Conservation (phyloP, 257 asterid genomes). For the Solanum acaule region DNA sequence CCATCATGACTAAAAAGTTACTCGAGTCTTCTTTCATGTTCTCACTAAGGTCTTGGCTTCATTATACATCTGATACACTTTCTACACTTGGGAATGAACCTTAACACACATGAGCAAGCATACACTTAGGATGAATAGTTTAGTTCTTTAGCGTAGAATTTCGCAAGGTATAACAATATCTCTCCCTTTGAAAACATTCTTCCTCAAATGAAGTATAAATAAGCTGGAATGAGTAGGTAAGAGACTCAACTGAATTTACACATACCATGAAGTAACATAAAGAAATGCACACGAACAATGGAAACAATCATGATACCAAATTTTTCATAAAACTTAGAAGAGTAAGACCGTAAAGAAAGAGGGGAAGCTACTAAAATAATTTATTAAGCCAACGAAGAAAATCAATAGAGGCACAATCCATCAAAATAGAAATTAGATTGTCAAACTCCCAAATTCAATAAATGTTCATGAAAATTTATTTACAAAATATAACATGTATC, state of each 20-base stretch:
- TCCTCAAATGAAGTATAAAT: neutral
- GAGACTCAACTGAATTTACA: no score
- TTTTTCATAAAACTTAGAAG: no score
- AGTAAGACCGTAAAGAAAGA: no score
- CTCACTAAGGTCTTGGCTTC: neutral
- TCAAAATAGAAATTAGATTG: neutral
- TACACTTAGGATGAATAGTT: no score
- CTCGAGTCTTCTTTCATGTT: neutral
- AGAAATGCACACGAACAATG: no score
- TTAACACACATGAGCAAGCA: neutral
- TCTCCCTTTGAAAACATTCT: neutral
- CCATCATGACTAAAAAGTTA: neutral
- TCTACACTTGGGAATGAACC: neutral
- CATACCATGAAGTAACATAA: no score
- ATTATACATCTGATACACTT: neutral
- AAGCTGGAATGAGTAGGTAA: no score
- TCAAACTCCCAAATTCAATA: neutral
- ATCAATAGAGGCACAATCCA: neutral
- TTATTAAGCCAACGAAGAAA: neutral
- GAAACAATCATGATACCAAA: no score
- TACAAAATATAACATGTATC: neutral
- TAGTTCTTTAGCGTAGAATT: no score
- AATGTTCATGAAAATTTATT: neutral
- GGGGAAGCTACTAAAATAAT: no score
- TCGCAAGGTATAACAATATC: neutral